These are phyloP conservation scores for Batkoa obscura DNA, from an alignment of 371 early-diverging fungal species.

Conservation along the genomic window DNA sequence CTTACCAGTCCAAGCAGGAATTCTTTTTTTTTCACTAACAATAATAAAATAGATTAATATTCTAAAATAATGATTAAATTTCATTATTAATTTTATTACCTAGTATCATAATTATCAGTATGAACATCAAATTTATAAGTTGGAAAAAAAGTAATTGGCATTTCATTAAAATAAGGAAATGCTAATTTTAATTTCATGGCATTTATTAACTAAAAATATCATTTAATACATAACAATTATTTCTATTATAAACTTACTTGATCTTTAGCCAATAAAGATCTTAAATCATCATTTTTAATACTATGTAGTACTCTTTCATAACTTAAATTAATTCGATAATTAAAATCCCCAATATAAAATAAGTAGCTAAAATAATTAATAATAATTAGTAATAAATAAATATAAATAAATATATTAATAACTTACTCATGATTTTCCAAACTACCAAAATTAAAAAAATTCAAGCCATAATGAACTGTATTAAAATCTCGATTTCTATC, in stretches of 20 bases:
- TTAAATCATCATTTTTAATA: too few species aligned
- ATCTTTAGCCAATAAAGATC: too few species aligned
- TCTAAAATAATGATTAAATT: too few species aligned
- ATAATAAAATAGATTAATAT: too few species aligned
- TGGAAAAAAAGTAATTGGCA: slow-evolving; percentile 55
- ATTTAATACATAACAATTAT: slow-evolving; percentile 19
- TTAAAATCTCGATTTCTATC: slow-evolving; percentile 75
- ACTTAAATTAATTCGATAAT: slow-evolving; percentile 41
- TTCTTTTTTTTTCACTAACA: slow-evolving; percentile 68
- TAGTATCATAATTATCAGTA: slow-evolving; percentile 61
- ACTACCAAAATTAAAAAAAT: slow-evolving; percentile 41
- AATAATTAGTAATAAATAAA: too few species aligned
- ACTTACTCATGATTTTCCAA: slow-evolving; percentile 59
- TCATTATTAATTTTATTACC: too few species aligned
- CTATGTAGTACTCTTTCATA: too few species aligned
- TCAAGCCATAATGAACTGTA: slow-evolving; percentile 50
- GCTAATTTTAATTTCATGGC: slow-evolving; percentile 34
- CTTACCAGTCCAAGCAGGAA: slow-evolving; percentile 40
- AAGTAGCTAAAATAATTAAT: too few species aligned
- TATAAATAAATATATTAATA: too few species aligned
- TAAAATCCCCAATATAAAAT: slow-evolving; percentile 90
- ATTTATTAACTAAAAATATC: slow-evolving; percentile 5
- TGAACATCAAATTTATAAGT: slow-evolving; percentile 89
- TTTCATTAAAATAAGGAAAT: slow-evolving; percentile 72
- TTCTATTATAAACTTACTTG: too few species aligned